Conservation (phyloP, 495 filamentous ascomycete species). For the Talaromyces ruber region DNA sequence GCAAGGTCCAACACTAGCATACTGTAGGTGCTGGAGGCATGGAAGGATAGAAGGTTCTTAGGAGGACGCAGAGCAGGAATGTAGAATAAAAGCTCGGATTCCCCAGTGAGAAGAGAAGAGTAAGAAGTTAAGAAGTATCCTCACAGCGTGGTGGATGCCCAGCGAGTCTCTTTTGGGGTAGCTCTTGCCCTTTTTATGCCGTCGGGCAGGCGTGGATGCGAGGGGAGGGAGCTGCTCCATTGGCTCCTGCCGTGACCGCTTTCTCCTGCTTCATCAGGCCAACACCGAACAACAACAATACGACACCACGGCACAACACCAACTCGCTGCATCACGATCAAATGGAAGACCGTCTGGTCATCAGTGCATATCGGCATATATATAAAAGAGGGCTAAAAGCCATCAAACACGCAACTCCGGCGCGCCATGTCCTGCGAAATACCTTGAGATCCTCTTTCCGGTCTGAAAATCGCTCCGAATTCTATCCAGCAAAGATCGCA, state of each 20-base stretch:
- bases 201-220: background rate
- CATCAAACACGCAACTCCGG: slow-evolving; percentile 71
- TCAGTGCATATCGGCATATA: slow-evolving; percentile 73
- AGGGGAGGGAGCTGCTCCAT: background rate
- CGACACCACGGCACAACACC: background rate
- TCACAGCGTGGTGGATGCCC: slow-evolving; percentile 1
- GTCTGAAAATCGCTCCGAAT: slow-evolving; percentile 36
- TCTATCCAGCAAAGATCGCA: slow-evolving; percentile 50
- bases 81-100: background rate
- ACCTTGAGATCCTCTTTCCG: slow-evolving; percentile 68
- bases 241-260: slow-evolving; percentile 1
- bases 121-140: background rate
- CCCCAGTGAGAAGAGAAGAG: background rate
- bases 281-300: background rate
- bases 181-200: background rate
- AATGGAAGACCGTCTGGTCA: slow-evolving; percentile 32
- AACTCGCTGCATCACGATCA: slow-evolving; percentile 1
- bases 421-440: slow-evolving; percentile 56
- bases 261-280: background rate
- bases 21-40: background rate
- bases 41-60: background rate
- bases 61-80: background rate
- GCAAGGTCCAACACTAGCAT: background rate
- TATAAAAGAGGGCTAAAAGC: slow-evolving; percentile 67
- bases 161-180: background rate